Percentiles rank a stretch among this genome's conserved stretches.
phyloP scores from a whole-genome alignment of 441 rosid species.

The Erodium trifolium region DNA sequence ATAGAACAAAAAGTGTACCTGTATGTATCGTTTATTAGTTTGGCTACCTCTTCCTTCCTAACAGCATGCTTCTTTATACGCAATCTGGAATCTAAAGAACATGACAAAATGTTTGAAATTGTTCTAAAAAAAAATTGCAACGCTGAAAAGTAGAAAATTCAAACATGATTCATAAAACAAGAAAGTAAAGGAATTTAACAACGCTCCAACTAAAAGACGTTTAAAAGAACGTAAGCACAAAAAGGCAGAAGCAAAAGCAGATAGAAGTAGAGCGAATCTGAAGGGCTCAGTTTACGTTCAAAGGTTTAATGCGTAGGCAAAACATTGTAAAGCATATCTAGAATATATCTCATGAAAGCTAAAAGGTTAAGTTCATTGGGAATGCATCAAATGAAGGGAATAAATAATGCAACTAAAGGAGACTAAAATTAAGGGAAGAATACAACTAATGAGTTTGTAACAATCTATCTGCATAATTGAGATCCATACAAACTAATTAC shows the following conservation, averaged over 20 bases:
- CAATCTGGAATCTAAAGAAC: slow-evolving; percentile 43
- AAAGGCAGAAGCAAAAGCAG: background rate
- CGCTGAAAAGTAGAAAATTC: slow-evolving; percentile 1
- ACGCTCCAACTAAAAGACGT: background rate
- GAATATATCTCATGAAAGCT: background rate
- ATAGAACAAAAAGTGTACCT: slow-evolving; percentile 37
- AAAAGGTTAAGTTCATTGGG: background rate
- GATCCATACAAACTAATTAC: slow-evolving; percentile 28
- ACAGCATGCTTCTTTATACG: slow-evolving; percentile 61
- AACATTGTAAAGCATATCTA: background rate
- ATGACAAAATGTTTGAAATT: background rate
- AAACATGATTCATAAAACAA: background rate
- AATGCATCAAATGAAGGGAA: background rate
- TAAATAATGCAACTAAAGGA: too few species aligned
- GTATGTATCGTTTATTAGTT: slow-evolving; percentile 78
- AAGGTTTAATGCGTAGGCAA: background rate
- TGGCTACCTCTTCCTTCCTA: slow-evolving; percentile 79
- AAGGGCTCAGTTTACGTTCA: slow-evolving; percentile 1
- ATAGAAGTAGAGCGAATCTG: background rate
- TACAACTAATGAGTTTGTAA: background rate
- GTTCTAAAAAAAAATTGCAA: background rate
- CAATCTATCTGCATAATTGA: background rate
- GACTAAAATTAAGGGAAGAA: background rate
- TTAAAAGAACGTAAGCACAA: background rate
- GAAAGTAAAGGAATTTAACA: background rate